phyloP scores from a whole-genome alignment of 176 grass and related monocot genomes.

The Triticum aestivum region DNA sequence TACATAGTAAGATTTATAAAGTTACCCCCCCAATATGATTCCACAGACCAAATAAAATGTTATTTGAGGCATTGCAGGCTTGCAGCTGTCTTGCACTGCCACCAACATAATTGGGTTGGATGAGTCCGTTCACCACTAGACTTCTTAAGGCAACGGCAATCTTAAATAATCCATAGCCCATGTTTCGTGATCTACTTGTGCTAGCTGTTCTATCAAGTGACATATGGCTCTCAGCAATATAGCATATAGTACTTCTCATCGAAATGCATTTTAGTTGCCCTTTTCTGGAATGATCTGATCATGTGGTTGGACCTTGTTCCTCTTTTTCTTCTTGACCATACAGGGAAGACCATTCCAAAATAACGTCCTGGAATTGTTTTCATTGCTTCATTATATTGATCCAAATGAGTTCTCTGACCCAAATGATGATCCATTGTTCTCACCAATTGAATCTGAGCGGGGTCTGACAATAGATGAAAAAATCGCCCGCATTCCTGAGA shows the following conservation, averaged over 20 bases:
- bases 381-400: constrained; percentile 75
- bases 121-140: neutral
- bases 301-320: neutral
- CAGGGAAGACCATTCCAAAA: constrained; percentile 72
- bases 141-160: neutral
- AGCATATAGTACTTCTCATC: neutral
- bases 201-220: no score
- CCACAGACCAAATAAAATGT: neutral
- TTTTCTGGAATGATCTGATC: neutral
- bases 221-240: neutral
- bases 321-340: neutral
- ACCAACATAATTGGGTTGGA: neutral
- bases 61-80: neutral
- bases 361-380: constrained; percentile 59
- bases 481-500: constrained; percentile 51
- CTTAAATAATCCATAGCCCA: neutral
- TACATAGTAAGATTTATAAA: no score
- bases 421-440: constrained; percentile 50
- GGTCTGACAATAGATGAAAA: constrained; percentile 48
- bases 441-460: constrained; percentile 28
- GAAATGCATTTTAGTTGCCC: neutral
- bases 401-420: constrained; percentile 60
- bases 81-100: neutral
- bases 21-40: no score
- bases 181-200: neutral